Base-by-base conservation (phyloP, 2,329 filamentous ascomycete genomes). In the Pseudopyrenochaeta lycopersici region DNA sequence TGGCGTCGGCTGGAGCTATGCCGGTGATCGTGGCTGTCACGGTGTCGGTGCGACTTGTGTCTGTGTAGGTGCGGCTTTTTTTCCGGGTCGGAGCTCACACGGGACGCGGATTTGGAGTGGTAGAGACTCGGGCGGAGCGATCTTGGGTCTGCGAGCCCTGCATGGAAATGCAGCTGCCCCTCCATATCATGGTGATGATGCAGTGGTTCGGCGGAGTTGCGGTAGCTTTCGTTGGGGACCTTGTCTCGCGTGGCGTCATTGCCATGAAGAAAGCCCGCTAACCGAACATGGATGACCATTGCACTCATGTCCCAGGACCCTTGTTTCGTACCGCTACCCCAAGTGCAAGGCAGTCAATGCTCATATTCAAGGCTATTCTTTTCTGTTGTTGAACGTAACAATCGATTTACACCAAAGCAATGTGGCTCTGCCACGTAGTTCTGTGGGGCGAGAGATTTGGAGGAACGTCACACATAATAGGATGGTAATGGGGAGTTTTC, bases 1-100 rank as follows among this genome's bases (percentile, higher is more conserved):
- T 80, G 69, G 33, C 73, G 70, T 11, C 53, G 54, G 40, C 64
- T 62, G 32, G 70, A 71, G 53, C 64, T 61, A 47, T 71, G 69
- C 20, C 64, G 62, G 46, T 70, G 62, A 23, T 63, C 57, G 40
- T 56, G 65, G 27, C 77, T 59, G 47, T 64, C 59, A 47, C 68
- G 66, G 41, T 72, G 64, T 43, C 66, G 62, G 27, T 70, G 70
- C 47, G 65, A 63, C 58, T 66, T 69, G 52, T 66, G 68, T 39
- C 66, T 60, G 45, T 66, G 64, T 10, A 68, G 60, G 43, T 73
- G 70, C 39, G 71, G 58, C 45, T 61, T 68, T 49, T 70, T 73
- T 9, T 63, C 55, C 2, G 63, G 64, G 31, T 73, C 64, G 11
- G 66, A 63, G 52, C 55, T 73, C 54, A 70, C 58, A 17, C 69